Conservation (phyloP, 768 basidiomycete species). For the Neoboletus brunneissimus region DNA sequence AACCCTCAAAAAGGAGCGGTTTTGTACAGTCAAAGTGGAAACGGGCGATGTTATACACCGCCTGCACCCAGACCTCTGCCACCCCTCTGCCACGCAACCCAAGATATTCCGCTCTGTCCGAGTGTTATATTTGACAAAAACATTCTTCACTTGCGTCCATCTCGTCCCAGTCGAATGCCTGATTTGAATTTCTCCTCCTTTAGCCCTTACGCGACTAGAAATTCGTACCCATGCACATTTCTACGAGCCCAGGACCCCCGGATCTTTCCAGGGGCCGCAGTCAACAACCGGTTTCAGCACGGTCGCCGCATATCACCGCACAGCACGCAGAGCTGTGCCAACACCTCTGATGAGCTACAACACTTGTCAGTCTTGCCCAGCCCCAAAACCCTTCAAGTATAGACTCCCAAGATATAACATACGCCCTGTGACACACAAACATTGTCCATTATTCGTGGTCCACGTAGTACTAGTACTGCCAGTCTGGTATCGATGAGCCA, state of each 20-base stretch:
- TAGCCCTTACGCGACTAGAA: neutral
- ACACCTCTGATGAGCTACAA: neutral
- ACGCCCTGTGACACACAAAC: neutral
- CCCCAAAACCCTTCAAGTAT: neutral
- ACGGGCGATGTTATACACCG: constrained; percentile 36
- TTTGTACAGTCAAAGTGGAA: constrained; percentile 28
- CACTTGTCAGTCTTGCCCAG: neutral
- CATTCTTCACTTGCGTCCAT: neutral
- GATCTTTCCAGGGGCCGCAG: constrained; percentile 1
- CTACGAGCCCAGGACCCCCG: neutral
- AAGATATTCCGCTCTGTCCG: neutral
- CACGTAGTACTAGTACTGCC: no score
- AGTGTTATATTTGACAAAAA: neutral
- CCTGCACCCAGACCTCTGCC: constrained; percentile 28
- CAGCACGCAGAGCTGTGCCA: neutral
- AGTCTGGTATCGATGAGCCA: neutral
- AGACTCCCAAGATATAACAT: neutral
- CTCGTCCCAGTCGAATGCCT: neutral
- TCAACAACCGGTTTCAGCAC: neutral
- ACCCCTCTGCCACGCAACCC: constrained; percentile 20
- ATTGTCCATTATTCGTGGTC: neutral
- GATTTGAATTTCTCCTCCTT: neutral
- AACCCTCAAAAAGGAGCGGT: constrained; percentile 9
- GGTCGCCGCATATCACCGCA: constrained; percentile 1
- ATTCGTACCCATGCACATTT: constrained; percentile 2